Evolutionary conservation across 768 basidiomycete genomes (phyloP).

Genomic region (Trametes cingulata): DNA sequence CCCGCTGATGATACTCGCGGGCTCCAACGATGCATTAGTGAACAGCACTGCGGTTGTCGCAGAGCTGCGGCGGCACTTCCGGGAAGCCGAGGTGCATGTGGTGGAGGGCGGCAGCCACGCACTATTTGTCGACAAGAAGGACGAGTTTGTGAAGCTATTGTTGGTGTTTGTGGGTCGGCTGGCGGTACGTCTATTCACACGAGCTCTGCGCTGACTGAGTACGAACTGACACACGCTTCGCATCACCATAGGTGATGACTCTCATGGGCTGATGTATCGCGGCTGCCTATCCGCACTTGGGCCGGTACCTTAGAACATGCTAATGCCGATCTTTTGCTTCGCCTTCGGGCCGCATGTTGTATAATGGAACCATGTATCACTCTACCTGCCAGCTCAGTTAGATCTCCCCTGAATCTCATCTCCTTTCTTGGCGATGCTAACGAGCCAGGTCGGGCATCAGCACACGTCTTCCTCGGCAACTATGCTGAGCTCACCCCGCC

Average conservation of each 20-base stretch:
- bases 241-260: slow-evolving; percentile 13
- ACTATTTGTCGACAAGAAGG: slow-evolving; percentile 34
- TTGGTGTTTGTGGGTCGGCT: slow-evolving; percentile 17
- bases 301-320: neutral
- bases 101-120: slow-evolving; percentile 37
- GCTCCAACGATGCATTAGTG: slow-evolving; percentile 18
- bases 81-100: slow-evolving; percentile 32
- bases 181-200: slow-evolving; percentile 10
- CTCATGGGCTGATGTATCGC: slow-evolving; percentile 9
- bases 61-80: slow-evolving; percentile 36
- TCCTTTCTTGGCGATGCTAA: no score
- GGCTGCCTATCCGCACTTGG: neutral
- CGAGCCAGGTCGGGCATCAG: no score
- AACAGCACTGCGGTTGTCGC: slow-evolving; percentile 24
- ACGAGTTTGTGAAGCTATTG: slow-evolving; percentile 29
- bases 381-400: neutral
- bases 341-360: slow-evolving; percentile 2
- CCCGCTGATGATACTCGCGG: slow-evolving; percentile 21
- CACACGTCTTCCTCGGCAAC: no score
- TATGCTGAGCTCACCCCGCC: no score
- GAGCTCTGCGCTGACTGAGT: neutral
- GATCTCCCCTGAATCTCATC: neutral
- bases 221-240: neutral
- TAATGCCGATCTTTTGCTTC: neutral
- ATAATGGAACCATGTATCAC: neutral